Conservation (phyloP, 2,329 filamentous ascomycete species). For the Colletotrichum tofieldiae region DNA sequence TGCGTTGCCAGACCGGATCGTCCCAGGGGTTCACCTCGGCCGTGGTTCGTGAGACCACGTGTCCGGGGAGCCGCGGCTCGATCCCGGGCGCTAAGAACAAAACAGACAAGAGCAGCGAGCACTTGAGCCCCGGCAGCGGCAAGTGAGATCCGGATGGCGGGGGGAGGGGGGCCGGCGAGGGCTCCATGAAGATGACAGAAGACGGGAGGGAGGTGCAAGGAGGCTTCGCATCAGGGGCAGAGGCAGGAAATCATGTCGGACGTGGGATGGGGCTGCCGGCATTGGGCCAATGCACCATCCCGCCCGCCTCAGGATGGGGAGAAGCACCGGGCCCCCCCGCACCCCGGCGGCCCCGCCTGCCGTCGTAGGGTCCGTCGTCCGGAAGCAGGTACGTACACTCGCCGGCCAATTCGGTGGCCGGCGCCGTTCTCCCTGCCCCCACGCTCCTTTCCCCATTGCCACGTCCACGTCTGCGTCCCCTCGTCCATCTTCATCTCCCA, state of each 20-base stretch:
- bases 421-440: neutral
- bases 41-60: slow-evolving; percentile 25
- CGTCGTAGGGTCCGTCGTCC: neutral
- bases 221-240: neutral
- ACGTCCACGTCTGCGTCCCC: too few species aligned
- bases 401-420: neutral
- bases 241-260: too few species aligned
- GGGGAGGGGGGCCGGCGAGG: neutral
- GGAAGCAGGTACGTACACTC: neutral
- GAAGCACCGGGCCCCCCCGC: neutral
- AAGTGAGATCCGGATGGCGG: neutral
- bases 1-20: slow-evolving; percentile 9
- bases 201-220: neutral
- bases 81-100: neutral
- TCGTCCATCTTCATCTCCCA: neutral
- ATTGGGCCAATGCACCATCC: neutral
- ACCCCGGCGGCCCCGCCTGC: neutral
- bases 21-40: slow-evolving; percentile 27
- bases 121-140: neutral
- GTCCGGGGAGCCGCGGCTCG: slow-evolving; percentile 24
- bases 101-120: neutral
- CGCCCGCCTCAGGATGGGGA: neutral
- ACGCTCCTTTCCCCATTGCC: too few species aligned
- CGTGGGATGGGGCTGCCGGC: too few species aligned
- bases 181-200: neutral